These are phyloP conservation scores for Odontarrhena argentea DNA, from an alignment of 345 rosid genomes.

Conservation along the genomic window DNA sequence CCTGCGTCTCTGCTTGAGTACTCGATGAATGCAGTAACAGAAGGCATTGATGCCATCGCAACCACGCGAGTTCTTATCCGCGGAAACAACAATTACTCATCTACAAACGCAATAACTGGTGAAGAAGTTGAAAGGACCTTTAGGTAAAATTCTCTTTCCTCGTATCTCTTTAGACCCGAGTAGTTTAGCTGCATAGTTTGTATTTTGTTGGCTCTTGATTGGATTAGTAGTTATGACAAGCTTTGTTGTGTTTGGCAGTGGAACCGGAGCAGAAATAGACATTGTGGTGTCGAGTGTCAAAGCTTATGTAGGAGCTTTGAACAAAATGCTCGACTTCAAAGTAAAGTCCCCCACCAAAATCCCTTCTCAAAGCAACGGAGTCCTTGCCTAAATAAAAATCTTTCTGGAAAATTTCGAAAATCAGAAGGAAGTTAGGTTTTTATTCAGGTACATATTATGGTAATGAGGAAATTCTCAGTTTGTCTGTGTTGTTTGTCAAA, in stretches of 20 bases:
- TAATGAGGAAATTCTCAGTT: slow-evolving; percentile 5
- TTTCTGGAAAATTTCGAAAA: neutral
- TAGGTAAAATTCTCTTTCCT: slow-evolving; percentile 51
- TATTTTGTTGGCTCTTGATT: neutral
- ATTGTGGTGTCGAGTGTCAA: slow-evolving; percentile 88
- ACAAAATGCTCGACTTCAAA: slow-evolving; percentile 83
- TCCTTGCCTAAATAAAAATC: slow-evolving; percentile 47
- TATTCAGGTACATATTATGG: slow-evolving; percentile 33
- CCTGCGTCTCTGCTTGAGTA: slow-evolving; percentile 77
- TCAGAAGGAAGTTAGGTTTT: slow-evolving; percentile 9
- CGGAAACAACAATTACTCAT: slow-evolving; percentile 47
- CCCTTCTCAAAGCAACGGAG: slow-evolving; percentile 38
- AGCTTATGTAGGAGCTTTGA: slow-evolving; percentile 82
- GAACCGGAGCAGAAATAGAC: slow-evolving; percentile 85
- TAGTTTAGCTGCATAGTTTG: neutral
- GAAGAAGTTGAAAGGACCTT: slow-evolving; percentile 65
- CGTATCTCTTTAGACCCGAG: neutral
- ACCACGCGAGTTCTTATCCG: slow-evolving; percentile 88
- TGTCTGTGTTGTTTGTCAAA: slow-evolving; percentile 14
- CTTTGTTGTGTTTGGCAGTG: slow-evolving; percentile 48
- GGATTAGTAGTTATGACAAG: neutral
- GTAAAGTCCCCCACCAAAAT: slow-evolving; percentile 35
- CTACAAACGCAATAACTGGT: slow-evolving; percentile 63
- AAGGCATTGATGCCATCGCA: slow-evolving; percentile 98
- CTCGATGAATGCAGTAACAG: slow-evolving; percentile 84